Evolutionary conservation across 2,329 filamentous ascomycete species (phyloP).

Genomic region (Metarhizium guizhouense): DNA sequence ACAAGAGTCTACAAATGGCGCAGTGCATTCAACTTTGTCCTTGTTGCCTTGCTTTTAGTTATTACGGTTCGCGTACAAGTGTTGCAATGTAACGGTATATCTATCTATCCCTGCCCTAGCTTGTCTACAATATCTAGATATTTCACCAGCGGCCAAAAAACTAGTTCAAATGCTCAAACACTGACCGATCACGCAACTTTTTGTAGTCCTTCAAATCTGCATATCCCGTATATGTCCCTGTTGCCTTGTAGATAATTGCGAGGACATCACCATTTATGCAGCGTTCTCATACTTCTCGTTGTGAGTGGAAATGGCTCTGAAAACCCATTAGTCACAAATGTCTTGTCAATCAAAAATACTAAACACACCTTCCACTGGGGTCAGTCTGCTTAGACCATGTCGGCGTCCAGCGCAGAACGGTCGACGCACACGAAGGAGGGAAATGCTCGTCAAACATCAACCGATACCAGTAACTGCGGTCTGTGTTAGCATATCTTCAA

Average conservation of each 20-base stretch:
- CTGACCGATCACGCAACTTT: neutral
- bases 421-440: conserved; percentile 80
- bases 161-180: neutral
- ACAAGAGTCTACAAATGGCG: too few relatives aligned
- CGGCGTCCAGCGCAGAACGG: conserved; percentile 92
- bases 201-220: neutral
- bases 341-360: neutral
- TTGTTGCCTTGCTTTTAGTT: too few relatives aligned
- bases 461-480: conserved; percentile 84
- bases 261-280: conserved; percentile 17
- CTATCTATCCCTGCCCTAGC: neutral
- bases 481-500: neutral
- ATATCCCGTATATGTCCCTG: neutral
- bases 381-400: conserved; percentile 97
- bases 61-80: too few relatives aligned
- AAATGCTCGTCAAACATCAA: conserved; percentile 99
- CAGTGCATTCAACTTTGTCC: too few relatives aligned
- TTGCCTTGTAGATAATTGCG: neutral
- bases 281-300: conserved; percentile 60
- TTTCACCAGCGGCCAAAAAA: neutral
- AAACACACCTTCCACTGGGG: conserved; percentile 71
- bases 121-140: neutral
- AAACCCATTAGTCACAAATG: conserved; percentile 11
- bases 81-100: neutral
- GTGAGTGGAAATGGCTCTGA: conserved; percentile 68